phyloP scores from a whole-genome alignment of 2,329 filamentous ascomycete genomes.

The Trichoderma sp. region DNA sequence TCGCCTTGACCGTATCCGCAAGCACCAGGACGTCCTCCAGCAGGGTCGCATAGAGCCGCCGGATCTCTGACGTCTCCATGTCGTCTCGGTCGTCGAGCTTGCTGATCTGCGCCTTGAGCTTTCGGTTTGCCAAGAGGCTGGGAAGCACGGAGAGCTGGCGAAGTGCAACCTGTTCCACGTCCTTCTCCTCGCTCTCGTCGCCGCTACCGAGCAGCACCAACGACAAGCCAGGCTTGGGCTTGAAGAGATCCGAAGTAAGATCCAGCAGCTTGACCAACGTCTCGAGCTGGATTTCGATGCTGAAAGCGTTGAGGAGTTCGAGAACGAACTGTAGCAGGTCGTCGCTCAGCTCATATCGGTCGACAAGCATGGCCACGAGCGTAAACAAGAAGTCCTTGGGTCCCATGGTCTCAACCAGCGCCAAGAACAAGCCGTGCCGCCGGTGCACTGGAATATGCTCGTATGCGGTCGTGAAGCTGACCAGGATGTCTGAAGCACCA shows the following conservation, averaged over 20 bases:
- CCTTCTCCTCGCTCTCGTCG: constrained; percentile 51
- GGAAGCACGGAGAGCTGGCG: constrained; percentile 61
- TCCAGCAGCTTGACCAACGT: constrained; percentile 77
- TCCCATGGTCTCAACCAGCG: constrained; percentile 82
- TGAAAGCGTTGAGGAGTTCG: constrained; percentile 72
- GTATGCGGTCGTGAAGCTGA: constrained; percentile 94
- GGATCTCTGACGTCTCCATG: constrained; percentile 67
- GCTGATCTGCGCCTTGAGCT: constrained; percentile 58
- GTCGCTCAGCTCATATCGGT: constrained; percentile 79
- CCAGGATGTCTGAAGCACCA: constrained; percentile 84
- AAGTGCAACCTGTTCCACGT: constrained; percentile 55
- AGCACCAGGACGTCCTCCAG: constrained; percentile 67
- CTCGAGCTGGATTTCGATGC: constrained; percentile 73
- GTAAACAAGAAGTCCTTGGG: constrained; percentile 86
- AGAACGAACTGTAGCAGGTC: constrained; percentile 73
- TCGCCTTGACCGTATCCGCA: constrained; percentile 63
- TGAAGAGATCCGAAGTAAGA: constrained; percentile 74
- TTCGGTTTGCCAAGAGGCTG: constrained; percentile 59
- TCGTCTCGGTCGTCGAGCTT: constrained; percentile 63
- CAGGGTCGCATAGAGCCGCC: constrained; percentile 68
- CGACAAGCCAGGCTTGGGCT: constrained; percentile 73
- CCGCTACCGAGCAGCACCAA: constrained; percentile 66
- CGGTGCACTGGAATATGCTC: constrained; percentile 92
- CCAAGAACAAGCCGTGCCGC: constrained; percentile 78
- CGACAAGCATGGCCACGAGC: constrained; percentile 84